Evolutionary conservation across 176 grass and related monocot genomes (phyloP).

Genomic region (Carex cristatella): DNA sequence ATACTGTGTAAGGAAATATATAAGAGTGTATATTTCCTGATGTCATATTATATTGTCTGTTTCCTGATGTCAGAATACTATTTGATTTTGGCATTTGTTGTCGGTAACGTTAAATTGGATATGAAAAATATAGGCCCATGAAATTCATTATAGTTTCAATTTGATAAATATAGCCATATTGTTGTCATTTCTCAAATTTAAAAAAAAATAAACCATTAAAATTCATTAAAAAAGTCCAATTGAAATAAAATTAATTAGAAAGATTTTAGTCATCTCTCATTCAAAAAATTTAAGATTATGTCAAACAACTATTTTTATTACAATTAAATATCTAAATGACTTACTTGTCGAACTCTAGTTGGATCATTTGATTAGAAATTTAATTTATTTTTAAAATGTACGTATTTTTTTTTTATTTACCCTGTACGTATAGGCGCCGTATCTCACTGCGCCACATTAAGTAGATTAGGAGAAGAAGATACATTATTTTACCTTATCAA

Average conservation of each 20-base stretch:
- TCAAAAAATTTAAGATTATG: background rate
- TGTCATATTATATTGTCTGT: too few species aligned
- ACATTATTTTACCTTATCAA: constrained; percentile 9
- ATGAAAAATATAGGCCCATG: background rate
- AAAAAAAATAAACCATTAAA: background rate
- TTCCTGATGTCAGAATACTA: background rate
- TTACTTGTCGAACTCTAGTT: background rate
- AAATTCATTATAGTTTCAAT: background rate
- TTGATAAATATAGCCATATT: background rate
- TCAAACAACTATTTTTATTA: background rate
- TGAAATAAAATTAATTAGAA: background rate
- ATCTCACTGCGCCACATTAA: background rate
- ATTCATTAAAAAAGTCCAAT: background rate
- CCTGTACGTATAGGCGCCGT: background rate
- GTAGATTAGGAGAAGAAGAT: background rate
- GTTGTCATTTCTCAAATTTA: background rate
- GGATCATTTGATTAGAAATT: background rate
- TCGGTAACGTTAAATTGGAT: background rate
- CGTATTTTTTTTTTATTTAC: background rate
- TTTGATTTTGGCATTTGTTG: background rate
- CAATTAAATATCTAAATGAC: background rate
- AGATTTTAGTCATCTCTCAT: background rate
- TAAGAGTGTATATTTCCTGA: too few species aligned
- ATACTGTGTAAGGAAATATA: too few species aligned
- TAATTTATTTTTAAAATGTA: background rate